A percentile compares a stretch with the other conserved stretches of the same genome.
Conservation (phyloP, 2,329 filamentous ascomycete species). For the Epichloe aotearoae region DNA sequence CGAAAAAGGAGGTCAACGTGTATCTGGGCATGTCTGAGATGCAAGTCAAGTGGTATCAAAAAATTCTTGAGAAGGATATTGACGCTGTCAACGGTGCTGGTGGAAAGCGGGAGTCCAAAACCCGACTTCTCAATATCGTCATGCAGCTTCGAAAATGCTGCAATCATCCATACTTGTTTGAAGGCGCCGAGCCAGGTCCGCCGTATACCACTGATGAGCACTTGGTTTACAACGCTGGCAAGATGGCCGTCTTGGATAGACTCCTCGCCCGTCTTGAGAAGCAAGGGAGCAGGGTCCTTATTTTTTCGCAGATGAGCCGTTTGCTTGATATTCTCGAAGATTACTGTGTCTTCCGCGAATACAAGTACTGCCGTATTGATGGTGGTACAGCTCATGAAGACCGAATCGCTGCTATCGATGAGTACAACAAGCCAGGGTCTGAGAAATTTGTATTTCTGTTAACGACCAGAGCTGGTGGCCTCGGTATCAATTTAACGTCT, state of each 20-base stretch:
- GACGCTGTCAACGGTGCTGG: conserved; percentile 95
- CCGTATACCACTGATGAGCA: conserved; percentile 98
- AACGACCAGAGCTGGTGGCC: conserved; percentile 86
- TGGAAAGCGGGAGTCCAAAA: conserved; percentile 96
- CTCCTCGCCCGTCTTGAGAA: conserved; percentile 69
- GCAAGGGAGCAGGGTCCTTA: conserved; percentile 88
- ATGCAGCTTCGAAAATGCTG: conserved; percentile 99
- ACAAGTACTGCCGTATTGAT: conserved; percentile 94
- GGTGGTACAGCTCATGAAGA: conserved; percentile 95
- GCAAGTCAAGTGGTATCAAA: conserved; percentile 98
- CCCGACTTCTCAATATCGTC: conserved; percentile 90
- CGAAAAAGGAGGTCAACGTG: conserved; percentile 94
- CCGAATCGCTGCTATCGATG: conserved; percentile 91
- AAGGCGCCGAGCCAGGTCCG: conserved; percentile 90
- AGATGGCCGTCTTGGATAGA: conserved; percentile 95
- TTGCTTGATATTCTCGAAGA: conserved; percentile 93
- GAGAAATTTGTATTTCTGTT: conserved; percentile 95
- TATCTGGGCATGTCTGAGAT: conserved; percentile 99
- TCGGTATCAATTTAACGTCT: conserved; percentile 91
- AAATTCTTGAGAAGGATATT: conserved; percentile 97
- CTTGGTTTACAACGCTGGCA: conserved; percentile 81
- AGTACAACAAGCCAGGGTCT: conserved; percentile 91
- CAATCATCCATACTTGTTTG: conserved; percentile 96
- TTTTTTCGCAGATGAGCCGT: conserved; percentile 99
- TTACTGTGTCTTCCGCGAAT: conserved; percentile 91